phyloP scores from a whole-genome alignment of 306 rosid species.

The Acmispon strigosus region DNA sequence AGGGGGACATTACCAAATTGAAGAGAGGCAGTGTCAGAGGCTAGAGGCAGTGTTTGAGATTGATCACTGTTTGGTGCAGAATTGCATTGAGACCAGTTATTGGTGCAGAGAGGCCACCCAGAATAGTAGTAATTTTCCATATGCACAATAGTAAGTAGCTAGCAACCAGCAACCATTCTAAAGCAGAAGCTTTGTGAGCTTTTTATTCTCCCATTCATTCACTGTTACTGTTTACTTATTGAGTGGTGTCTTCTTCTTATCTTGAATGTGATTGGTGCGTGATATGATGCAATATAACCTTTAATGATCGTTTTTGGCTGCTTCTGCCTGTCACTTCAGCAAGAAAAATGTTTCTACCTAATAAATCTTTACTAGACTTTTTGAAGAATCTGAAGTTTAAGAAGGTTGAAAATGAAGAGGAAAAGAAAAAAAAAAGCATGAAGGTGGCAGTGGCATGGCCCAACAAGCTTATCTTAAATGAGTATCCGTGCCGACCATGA shows the following conservation, averaged over 20 bases:
- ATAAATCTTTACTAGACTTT: constrained; percentile 19
- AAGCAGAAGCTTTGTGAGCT: constrained; percentile 16
- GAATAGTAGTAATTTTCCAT: constrained; percentile 54
- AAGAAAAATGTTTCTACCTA: constrained; percentile 1
- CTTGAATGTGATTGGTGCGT: constrained; percentile 55
- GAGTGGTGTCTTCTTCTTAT: constrained; percentile 44
- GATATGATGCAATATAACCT: constrained; percentile 29
- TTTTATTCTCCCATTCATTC: constrained; percentile 38
- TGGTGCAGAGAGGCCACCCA: constrained; percentile 31
- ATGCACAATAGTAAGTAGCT: not conserved
- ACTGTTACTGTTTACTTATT: constrained; percentile 41
- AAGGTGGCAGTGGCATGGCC: not conserved
- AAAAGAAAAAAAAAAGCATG: not conserved
- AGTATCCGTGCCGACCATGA: constrained; percentile 16
- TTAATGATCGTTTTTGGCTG: constrained; percentile 52
- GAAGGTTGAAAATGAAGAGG: not conserved
- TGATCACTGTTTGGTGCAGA: constrained; percentile 23
- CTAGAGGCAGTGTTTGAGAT: constrained; percentile 21
- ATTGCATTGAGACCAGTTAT: constrained; percentile 16
- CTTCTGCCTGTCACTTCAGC: constrained; percentile 52
- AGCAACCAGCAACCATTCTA: constrained; percentile 11
- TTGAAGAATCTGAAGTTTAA: constrained; percentile 13
- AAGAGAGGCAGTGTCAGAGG: constrained; percentile 35
- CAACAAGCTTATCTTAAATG: constrained; percentile 7
- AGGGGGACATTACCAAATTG: constrained; percentile 47